A percentile compares a stretch with the other conserved stretches of the same genome.
phyloP scores from a whole-genome alignment of 148 eudicot genomes.

The Rhododendron simsii region DNA sequence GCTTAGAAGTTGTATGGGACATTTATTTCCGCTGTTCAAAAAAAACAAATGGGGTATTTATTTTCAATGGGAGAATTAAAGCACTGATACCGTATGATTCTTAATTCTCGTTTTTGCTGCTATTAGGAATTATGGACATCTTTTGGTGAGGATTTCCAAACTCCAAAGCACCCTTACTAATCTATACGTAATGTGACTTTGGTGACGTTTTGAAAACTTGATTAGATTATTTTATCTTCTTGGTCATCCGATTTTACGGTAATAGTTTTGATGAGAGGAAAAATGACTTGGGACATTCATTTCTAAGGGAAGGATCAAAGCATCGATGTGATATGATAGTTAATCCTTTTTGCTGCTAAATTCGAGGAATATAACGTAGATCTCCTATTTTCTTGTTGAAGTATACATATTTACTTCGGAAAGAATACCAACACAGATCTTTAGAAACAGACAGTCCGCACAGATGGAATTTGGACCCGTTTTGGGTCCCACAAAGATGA shows the following conservation, averaged over 20 bases:
- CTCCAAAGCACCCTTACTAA: not conserved
- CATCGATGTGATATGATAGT: not conserved
- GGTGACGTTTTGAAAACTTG: not conserved
- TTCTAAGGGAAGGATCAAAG: not conserved
- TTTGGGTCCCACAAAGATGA: too few relatives aligned
- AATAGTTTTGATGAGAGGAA: not conserved
- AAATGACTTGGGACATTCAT: not conserved
- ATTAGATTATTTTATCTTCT: not conserved
- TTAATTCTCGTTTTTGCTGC: not conserved
- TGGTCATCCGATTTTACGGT: not conserved
- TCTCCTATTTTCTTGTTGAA: not conserved
- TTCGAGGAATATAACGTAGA: not conserved
- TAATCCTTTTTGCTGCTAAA: not conserved
- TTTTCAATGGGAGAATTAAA: not conserved
- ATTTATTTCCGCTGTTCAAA: too few relatives aligned
- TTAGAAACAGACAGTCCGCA: too few relatives aligned
- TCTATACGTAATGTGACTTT: not conserved
- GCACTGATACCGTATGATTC: not conserved
- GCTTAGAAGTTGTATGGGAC: not conserved
- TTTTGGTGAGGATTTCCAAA: not conserved
- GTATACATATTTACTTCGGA: too few relatives aligned
- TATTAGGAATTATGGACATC: too few relatives aligned
- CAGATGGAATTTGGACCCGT: too few relatives aligned
- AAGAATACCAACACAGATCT: too few relatives aligned
- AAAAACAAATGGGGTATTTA: not conserved